phyloP scores from a whole-genome alignment of 192 early-diverging fungal genomes.

The Rhizophagus clarus region DNA sequence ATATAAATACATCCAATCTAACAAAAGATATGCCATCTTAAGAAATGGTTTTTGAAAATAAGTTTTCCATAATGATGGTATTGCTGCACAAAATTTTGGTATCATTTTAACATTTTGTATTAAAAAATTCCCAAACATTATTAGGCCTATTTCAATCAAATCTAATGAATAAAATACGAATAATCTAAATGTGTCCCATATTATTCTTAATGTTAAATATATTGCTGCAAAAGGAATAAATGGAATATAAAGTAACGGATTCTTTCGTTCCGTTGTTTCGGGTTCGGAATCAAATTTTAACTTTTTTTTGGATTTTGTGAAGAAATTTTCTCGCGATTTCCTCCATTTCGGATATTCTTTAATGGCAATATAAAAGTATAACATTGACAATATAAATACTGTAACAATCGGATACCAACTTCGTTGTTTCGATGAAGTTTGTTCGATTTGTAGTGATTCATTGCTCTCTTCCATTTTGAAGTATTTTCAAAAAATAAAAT shows the following conservation, averaged over 20 bases:
- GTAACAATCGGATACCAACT: not conserved
- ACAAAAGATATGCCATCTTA: not conserved
- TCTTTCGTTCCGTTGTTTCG: not conserved
- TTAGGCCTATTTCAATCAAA: not conserved
- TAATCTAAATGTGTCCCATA: constrained; percentile 13
- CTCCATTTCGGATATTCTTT: constrained; percentile 20
- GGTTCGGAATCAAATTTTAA: not conserved
- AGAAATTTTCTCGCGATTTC: not conserved
- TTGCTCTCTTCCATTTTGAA: not conserved
- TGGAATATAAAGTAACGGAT: constrained; percentile 16
- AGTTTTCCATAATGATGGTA: not conserved
- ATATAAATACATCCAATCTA: not conserved
- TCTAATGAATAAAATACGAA: constrained; percentile 34
- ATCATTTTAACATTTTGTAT: not conserved
- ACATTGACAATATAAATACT: not conserved
- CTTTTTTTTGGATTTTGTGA: not conserved
- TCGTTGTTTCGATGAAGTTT: not conserved
- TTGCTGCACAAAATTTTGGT: not conserved
- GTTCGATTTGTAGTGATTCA: not conserved
- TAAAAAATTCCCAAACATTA: not conserved
- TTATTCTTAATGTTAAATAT: constrained; percentile 17
- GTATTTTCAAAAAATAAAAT: not conserved
- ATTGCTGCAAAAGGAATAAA: constrained; percentile 19
- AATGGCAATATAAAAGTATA: constrained; percentile 24
- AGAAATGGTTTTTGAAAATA: not conserved